A percentile compares a stretch with the other conserved stretches of the same genome.
Evolutionary conservation across 495 filamentous ascomycete genomes (phyloP).

Genomic region (Tuber magnatum): DNA sequence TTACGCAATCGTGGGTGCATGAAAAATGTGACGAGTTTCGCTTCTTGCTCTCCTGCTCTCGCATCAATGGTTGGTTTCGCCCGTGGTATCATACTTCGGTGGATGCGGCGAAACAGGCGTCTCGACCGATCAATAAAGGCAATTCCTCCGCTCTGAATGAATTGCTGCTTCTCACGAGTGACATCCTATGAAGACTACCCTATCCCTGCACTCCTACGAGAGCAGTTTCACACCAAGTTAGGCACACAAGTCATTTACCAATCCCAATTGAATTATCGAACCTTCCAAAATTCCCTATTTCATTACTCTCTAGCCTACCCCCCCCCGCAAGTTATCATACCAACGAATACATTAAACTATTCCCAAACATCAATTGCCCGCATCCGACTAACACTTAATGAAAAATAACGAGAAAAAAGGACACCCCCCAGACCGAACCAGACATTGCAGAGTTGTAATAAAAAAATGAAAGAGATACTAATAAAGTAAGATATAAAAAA

Average conservation of each 20-base stretch:
- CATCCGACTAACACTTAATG: not conserved
- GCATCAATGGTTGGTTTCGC: not conserved
- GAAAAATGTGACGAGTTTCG: not conserved
- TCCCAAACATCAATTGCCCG: not conserved
- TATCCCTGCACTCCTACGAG: not conserved
- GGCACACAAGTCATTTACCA: not conserved
- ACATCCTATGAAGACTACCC: not conserved
- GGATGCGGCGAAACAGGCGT: not conserved
- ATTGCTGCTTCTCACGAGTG: not conserved
- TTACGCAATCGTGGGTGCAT: not conserved
- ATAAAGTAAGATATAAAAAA: not conserved
- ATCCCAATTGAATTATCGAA: not conserved
- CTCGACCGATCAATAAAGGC: not conserved
- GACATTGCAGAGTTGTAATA: slow-evolving; percentile 8
- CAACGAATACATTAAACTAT: not conserved
- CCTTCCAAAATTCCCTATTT: not conserved
- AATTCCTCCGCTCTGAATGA: not conserved
- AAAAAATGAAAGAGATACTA: slow-evolving; percentile 11
- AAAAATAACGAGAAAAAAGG: not conserved
- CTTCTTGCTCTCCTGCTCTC: not conserved
- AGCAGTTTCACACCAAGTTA: no score
- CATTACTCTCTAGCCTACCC: not conserved
- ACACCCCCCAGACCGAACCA: not conserved
- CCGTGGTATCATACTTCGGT: not conserved
- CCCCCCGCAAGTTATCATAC: not conserved